A percentile compares a stretch with the other conserved stretches of the same genome.
Conservation (phyloP, 169 alveolate genomes). For the Amoebophrya sp. region DNA sequence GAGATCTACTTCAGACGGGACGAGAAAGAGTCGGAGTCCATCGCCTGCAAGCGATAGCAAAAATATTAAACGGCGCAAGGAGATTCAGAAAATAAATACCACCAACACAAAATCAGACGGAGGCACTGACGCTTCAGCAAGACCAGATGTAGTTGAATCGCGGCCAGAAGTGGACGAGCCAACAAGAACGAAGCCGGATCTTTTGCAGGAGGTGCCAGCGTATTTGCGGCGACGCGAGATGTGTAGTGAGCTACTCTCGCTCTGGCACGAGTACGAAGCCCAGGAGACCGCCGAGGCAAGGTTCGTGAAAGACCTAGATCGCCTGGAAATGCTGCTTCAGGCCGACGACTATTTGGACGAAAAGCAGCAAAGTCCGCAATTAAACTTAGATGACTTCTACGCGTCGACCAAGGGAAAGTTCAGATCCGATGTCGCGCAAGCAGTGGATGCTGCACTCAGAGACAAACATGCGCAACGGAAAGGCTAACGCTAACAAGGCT, state of each 20-base stretch:
- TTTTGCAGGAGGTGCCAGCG: no score
- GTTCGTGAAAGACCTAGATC: background rate
- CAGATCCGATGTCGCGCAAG: background rate
- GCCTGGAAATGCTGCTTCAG: background rate
- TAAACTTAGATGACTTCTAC: background rate
- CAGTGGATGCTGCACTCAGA: background rate
- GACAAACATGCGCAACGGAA: background rate
- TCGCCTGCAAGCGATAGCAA: background rate
- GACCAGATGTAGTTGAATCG: no score
- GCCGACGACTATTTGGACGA: slow-evolving; percentile 5
- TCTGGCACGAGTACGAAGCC: slow-evolving; percentile 11
- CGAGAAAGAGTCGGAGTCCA: no score
- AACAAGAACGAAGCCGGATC: no score
- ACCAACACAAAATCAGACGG: no score
- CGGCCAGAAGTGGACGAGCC: no score
- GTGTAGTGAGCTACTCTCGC: background rate
- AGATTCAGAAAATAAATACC: no score
- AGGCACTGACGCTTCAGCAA: no score
- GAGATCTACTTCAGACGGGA: no score
- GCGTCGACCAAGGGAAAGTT: background rate
- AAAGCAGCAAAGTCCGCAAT: background rate
- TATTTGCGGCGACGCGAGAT: no score
- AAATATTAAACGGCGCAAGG: background rate
- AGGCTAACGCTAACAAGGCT: no score
- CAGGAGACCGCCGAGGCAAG: background rate